phyloP scores from a whole-genome alignment of 257 asterid species.

The Thymus mandschuricus region DNA sequence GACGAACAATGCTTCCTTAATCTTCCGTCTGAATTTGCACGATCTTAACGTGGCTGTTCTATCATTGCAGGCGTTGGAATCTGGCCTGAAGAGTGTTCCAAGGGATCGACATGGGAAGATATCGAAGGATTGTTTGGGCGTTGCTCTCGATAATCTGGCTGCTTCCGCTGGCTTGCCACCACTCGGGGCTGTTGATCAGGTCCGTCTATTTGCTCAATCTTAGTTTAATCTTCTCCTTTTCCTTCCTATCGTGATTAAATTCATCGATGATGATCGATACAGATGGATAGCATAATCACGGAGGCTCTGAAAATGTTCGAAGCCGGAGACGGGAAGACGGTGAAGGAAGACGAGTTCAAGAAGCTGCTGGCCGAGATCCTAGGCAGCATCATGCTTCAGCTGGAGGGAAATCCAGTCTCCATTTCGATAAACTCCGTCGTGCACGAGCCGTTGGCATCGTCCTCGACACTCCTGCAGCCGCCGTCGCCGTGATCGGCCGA shows the following conservation, averaged over 20 bases:
- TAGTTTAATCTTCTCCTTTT: neutral
- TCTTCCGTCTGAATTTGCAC: neutral
- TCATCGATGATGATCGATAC: neutral
- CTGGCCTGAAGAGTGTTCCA: constrained; percentile 54
- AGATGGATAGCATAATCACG: constrained; percentile 69
- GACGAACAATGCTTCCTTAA: neutral
- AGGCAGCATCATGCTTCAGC: constrained; percentile 77
- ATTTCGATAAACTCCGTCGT: constrained; percentile 85
- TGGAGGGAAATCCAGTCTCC: constrained; percentile 77
- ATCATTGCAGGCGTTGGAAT: constrained; percentile 59
- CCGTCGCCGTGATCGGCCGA: constrained; percentile 13
- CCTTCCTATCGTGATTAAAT: neutral
- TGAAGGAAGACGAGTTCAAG: constrained; percentile 91
- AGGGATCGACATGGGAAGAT: constrained; percentile 71
- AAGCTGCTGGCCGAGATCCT: constrained; percentile 66
- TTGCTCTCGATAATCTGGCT: constrained; percentile 72
- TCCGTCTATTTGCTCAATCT: constrained; percentile 30
- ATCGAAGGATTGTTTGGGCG: constrained; percentile 62
- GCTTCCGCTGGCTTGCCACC: constrained; percentile 91
- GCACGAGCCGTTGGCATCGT: constrained; percentile 72
- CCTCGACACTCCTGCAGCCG: constrained; percentile 71
- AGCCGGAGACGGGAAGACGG: constrained; percentile 60
- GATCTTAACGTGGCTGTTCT: constrained; percentile 6
- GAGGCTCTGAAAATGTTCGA: constrained; percentile 69
- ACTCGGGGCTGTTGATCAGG: constrained; percentile 80